Conservation (phyloP, 257 asterid genomes). For the Solanum lycopersicoides region DNA sequence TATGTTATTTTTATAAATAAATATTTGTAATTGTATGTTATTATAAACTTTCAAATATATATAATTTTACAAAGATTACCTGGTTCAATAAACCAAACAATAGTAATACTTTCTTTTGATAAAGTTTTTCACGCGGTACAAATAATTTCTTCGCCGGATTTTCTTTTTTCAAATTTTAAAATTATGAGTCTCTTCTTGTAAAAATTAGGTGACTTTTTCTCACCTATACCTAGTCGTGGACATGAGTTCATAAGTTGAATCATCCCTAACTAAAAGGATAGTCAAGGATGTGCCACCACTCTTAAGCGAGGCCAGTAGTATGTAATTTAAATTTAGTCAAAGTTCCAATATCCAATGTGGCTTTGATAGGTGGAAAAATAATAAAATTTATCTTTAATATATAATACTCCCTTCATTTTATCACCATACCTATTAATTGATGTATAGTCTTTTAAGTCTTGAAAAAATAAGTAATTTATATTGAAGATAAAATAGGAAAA, state of each 20-base stretch:
- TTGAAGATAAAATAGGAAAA: too few species aligned
- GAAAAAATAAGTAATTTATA: too few species aligned
- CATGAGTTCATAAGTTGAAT: too few species aligned
- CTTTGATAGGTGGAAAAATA: background rate
- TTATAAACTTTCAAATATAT: background rate
- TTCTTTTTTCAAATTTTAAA: background rate
- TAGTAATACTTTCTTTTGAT: background rate
- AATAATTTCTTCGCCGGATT: background rate
- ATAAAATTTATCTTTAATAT: too few species aligned
- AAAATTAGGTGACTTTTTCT: too few species aligned
- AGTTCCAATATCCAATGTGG: rapidly evolving
- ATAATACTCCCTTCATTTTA: background rate
- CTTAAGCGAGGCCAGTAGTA: rapidly evolving
- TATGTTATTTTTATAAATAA: background rate
- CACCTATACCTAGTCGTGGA: background rate
- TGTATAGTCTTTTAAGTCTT: too few species aligned
- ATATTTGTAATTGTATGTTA: background rate
- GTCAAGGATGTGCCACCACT: background rate
- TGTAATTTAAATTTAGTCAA: too few species aligned
- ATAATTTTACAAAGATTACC: background rate
- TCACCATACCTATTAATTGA: background rate
- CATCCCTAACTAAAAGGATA: too few species aligned
- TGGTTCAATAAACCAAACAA: background rate
- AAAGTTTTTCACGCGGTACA: background rate
- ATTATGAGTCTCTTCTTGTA: background rate